Base-by-base conservation (phyloP, 768 basidiomycete genomes). In the Clitopilus passeckerianus region DNA sequence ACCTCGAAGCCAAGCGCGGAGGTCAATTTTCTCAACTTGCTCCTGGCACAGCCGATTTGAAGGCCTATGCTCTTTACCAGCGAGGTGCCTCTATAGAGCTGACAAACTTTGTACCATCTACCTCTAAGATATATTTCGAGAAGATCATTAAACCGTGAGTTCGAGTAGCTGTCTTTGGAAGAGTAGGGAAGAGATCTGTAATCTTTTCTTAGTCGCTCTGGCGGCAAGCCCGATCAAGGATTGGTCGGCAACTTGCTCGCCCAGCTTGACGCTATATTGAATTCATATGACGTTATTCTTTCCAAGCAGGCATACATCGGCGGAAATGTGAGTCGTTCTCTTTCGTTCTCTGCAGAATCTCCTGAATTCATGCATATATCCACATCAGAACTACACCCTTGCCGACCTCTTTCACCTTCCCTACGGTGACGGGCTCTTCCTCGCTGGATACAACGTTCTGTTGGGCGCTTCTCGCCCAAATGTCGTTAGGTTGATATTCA, bases 241-340 rank as follows among this genome's bases (percentile, higher is more conserved):
- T 18, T 71, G 14, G 57, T 62, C 2, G 63, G 63, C n/a, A 57
- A 66, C 30, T 8, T 70, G 1, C 52, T 68, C 7, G 66, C 71
- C 14, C 67, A 67, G 1, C 34, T 68, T 4, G 60, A 41, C 3
- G 37, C 5, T 14, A 41, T 5, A 41, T n/a, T 41, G 37, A n/a
- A 41, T n/a, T 3, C 37, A n/a, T 41, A 41, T 9, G 37, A 41
- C 14, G 37, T n/a, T 15, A 41, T 41, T n/a, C 37, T 41, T 14
- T 41, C 37, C 37, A 41, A 41, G 37, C 37, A 41, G 37, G 10
- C 3, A 41, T 41, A 41, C 37, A 41, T 41, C 37, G 37, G 37
- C 37, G 37, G 37, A 41, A 41, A 41, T n/a, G 37, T 41, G n/a
- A 41, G 37, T n/a, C 14, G 10, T n/a, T 41, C 37, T 2, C 37